Percentiles rank a stretch among this genome's conserved stretches.
Evolutionary conservation across 257 asterid genomes (phyloP).

Genomic region (Capsicum pubescens): DNA sequence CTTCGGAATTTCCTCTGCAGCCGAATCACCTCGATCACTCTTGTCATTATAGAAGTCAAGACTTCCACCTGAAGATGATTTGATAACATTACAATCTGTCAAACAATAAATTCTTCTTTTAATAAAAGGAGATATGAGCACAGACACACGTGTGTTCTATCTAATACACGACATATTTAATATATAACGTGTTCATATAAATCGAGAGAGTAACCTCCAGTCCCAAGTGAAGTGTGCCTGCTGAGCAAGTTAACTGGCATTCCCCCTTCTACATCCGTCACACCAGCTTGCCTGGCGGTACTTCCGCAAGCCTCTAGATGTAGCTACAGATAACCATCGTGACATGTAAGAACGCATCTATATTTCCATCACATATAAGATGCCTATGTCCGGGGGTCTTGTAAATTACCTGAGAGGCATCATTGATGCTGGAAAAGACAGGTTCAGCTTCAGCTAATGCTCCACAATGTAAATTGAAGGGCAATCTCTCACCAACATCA

Average conservation of each 20-base stretch:
- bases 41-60: constrained; percentile 11
- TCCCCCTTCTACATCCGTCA: constrained; percentile 24
- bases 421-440: constrained; percentile 47
- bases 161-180: neutral
- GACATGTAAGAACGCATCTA: neutral
- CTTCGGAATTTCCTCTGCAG: constrained; percentile 7
- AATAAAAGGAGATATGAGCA: neutral
- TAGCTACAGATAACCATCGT: constrained; percentile 8
- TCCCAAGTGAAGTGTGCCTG: constrained; percentile 26
- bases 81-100: neutral
- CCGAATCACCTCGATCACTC: neutral
- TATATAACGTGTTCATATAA: too few species aligned
- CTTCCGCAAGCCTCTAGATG: constrained; percentile 25
- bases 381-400: neutral
- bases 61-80: constrained; percentile 19
- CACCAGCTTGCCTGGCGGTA: constrained; percentile 17
- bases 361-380: neutral
- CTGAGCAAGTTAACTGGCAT: constrained; percentile 26
- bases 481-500: constrained; percentile 58
- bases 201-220: constrained; percentile 23
- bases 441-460: constrained; percentile 36
- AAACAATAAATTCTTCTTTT: constrained; percentile 7
- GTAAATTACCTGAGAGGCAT: constrained; percentile 59
- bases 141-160: neutral
- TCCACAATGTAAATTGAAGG: constrained; percentile 58